These are phyloP conservation scores for Haematococcus lacustris DNA, from an alignment of 139 green algal species.

Conservation along the genomic window DNA sequence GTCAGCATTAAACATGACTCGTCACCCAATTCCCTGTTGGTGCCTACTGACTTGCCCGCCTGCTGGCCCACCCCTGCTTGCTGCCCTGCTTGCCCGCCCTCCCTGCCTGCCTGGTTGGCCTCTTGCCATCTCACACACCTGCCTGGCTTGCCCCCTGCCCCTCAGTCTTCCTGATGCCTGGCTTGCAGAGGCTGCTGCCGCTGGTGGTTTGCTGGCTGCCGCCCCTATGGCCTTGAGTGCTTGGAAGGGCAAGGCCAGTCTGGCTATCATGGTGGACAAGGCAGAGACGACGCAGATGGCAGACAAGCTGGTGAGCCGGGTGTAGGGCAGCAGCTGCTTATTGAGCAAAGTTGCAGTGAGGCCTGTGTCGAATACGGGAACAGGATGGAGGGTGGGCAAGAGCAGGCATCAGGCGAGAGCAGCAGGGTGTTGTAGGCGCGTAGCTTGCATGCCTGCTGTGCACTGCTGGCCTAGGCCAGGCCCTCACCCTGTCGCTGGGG, in stretches of 20 bases:
- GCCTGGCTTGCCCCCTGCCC: neutral
- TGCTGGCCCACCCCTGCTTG: neutral
- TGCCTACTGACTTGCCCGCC: neutral
- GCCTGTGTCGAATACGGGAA: too few relatives aligned
- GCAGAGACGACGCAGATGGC: slow-evolving; percentile 59
- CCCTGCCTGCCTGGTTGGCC: neutral
- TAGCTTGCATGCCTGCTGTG: too few relatives aligned
- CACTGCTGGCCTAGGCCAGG: too few relatives aligned
- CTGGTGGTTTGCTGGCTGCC: slow-evolving; percentile 41
- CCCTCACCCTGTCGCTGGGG: too few relatives aligned
- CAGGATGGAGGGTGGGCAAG: too few relatives aligned
- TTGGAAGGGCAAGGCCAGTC: slow-evolving; percentile 65
- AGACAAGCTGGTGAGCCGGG: slow-evolving; percentile 53
- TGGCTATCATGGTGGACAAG: slow-evolving; percentile 77
- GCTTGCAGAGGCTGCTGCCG: slow-evolving; percentile 6
- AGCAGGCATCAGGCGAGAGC: too few relatives aligned
- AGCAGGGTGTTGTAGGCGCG: too few relatives aligned
- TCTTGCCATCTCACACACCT: neutral
- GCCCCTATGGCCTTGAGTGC: slow-evolving; percentile 67
- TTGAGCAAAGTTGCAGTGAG: too few relatives aligned
- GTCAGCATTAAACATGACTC: neutral
- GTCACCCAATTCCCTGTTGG: neutral
- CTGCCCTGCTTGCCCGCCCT: neutral
- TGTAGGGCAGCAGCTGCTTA: too few relatives aligned
- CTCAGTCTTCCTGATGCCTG: neutral